Evolutionary conservation across 179 eudicot species (phyloP).

Genomic region (Beta lomatogona): DNA sequence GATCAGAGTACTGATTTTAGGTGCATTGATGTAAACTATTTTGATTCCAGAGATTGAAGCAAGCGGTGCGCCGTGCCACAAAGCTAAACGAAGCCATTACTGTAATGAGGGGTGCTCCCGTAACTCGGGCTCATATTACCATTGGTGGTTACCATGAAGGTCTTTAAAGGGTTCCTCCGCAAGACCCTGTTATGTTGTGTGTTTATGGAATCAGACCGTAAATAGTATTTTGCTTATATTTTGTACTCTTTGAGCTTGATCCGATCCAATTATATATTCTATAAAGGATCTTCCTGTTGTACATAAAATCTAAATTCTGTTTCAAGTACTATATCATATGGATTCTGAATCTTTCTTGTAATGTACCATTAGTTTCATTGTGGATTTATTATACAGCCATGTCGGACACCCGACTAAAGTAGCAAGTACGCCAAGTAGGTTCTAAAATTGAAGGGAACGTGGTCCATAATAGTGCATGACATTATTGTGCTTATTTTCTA

Average conservation of each 20-base stretch:
- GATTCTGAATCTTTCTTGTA: constrained; percentile 17
- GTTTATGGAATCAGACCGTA: constrained; percentile 5
- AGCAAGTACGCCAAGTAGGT: neutral
- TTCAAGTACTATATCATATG: too few relatives aligned
- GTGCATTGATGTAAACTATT: neutral
- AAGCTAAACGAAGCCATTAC: constrained; percentile 59
- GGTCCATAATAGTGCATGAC: neutral
- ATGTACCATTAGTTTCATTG: constrained; percentile 12
- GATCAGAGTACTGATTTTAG: neutral
- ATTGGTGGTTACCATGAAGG: constrained; percentile 62
- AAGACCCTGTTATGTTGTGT: neutral
- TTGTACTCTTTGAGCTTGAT: constrained; percentile 22
- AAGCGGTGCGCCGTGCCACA: constrained; percentile 50
- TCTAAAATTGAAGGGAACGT: neutral
- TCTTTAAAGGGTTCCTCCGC: constrained; percentile 18
- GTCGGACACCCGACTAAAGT: neutral
- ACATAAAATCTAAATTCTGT: constrained; percentile 14
- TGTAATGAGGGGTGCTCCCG: constrained; percentile 55
- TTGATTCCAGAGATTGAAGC: constrained; percentile 54
- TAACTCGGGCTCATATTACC: constrained; percentile 62
- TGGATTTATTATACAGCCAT: neutral
- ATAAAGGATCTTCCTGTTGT: constrained; percentile 23
- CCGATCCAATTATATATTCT: constrained; percentile 3
- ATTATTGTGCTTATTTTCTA: neutral
- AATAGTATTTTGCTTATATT: neutral